Conservation (phyloP, 1,284 basidiomycete species). For the Cryptococcus sp. region DNA sequence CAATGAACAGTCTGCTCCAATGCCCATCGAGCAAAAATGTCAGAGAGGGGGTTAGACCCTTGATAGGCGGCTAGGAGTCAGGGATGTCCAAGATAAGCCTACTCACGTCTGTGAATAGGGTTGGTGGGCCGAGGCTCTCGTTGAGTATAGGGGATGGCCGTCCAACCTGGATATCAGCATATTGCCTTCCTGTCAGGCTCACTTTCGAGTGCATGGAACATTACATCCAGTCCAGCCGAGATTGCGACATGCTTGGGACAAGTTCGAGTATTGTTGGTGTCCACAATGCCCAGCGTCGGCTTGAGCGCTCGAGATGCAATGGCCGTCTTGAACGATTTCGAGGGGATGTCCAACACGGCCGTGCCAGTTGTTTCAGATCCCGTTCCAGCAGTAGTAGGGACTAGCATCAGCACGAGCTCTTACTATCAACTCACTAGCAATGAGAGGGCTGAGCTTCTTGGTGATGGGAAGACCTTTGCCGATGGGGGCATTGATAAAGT, state of each 20-base stretch:
- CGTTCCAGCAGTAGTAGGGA: conserved; percentile 93
- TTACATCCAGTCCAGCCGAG: conserved; percentile 83
- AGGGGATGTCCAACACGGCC: conserved; percentile 80
- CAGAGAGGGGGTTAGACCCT: conserved; percentile 91
- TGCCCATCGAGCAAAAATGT: conserved; percentile 95
- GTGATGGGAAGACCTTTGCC: conserved; percentile 84
- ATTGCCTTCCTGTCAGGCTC: conserved; percentile 8
- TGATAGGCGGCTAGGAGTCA: conserved; percentile 63
- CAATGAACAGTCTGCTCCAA: conserved; percentile 84
- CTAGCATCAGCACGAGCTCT: conserved; percentile 34
- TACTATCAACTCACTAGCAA: conserved; percentile 57
- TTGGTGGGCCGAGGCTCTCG: conserved; percentile 82
- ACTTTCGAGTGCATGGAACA: conserved; percentile 91
- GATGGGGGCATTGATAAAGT: conserved; percentile 95
- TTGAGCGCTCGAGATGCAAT: conserved; percentile 89
- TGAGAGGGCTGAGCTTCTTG: conserved; percentile 71
- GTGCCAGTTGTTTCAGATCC: conserved; percentile 97
- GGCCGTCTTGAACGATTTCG: conserved; percentile 88
- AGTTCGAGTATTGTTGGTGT: conserved; percentile 78
- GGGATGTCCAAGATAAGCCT: background rate
- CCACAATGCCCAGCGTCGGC: conserved; percentile 80
- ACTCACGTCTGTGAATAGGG: conserved; percentile 71
- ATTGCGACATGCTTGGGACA: conserved; percentile 82
- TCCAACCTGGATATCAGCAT: conserved; percentile 29
- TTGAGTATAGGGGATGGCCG: conserved; percentile 61